These are phyloP conservation scores for Elasticomyces elasticus DNA, from an alignment of 495 filamentous ascomycete genomes.

Conservation along the genomic window DNA sequence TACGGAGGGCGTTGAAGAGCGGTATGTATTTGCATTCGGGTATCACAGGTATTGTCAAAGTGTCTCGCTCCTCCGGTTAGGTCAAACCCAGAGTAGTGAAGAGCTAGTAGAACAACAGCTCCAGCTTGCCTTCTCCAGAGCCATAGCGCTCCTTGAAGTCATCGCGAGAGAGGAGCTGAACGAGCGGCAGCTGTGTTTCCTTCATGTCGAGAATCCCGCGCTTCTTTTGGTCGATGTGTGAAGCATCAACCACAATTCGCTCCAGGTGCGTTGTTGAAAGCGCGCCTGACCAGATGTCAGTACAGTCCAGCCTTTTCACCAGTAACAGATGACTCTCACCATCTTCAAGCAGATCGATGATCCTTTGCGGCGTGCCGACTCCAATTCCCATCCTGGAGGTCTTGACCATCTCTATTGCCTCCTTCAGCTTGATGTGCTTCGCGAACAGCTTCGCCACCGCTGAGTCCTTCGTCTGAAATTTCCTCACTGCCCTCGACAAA, in stretches of 20 bases:
- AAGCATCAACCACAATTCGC: slow-evolving; percentile 78
- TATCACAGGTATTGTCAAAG: too few species aligned
- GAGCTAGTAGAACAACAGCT: slow-evolving; percentile 48
- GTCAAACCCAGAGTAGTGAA: background rate
- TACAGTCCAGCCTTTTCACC: background rate
- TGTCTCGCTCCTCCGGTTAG: too few species aligned
- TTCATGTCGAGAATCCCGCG: slow-evolving; percentile 86
- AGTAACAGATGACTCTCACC: slow-evolving; percentile 36
- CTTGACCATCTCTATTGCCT: slow-evolving; percentile 65
- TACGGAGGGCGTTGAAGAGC: too few species aligned
- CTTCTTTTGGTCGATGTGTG: slow-evolving; percentile 85
- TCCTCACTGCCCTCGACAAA: slow-evolving; percentile 61
- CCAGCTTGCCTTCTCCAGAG: slow-evolving; percentile 38
- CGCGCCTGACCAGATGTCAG: slow-evolving; percentile 24
- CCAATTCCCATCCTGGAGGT: slow-evolving; percentile 67
- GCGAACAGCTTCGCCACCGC: slow-evolving; percentile 87
- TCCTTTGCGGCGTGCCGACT: slow-evolving; percentile 74
- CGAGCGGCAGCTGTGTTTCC: slow-evolving; percentile 69
- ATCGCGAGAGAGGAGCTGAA: slow-evolving; percentile 53
- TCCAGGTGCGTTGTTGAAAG: slow-evolving; percentile 59
- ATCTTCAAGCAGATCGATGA: slow-evolving; percentile 70
- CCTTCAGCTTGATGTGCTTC: slow-evolving; percentile 92
- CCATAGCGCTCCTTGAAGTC: slow-evolving; percentile 63
- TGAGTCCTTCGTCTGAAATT: slow-evolving; percentile 66
- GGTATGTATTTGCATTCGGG: too few species aligned